Evolutionary conservation across 805 yeast species (phyloP).

Genomic region (Wickerhamomyces pijperi): DNA sequence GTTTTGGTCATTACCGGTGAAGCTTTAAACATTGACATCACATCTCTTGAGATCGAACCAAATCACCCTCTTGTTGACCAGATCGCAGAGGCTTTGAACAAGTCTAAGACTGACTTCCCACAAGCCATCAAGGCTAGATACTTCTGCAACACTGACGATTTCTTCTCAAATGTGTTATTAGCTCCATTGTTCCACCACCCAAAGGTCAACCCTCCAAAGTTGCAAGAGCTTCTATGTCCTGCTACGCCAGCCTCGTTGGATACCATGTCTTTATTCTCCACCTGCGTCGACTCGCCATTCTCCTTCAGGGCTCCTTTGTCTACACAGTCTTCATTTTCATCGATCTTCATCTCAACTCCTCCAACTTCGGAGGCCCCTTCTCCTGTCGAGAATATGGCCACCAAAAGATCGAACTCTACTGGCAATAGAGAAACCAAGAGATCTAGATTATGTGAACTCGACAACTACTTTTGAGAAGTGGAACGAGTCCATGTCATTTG

Average conservation of each 20-base stretch:
- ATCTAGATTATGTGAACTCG: background rate
- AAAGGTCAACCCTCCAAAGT: slow-evolving; percentile 13
- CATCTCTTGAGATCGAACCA: slow-evolving; percentile 14
- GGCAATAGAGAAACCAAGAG: background rate
- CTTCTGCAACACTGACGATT: slow-evolving; percentile 21
- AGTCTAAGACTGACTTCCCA: slow-evolving; percentile 19
- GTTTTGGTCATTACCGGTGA: slow-evolving; percentile 34
- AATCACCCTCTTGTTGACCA: slow-evolving; percentile 13
- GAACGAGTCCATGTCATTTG: too few species aligned
- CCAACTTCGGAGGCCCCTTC: slow-evolving; percentile 12
- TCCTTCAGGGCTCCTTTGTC: slow-evolving; percentile 6
- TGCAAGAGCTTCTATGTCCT: slow-evolving; percentile 6
- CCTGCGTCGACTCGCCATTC: slow-evolving; percentile 9
- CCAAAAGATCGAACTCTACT: background rate
- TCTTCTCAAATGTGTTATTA: slow-evolving; percentile 7
- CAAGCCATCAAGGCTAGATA: slow-evolving; percentile 34
- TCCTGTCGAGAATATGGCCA: slow-evolving; percentile 4
- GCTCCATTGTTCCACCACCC: slow-evolving; percentile 12
- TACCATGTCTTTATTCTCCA: background rate
- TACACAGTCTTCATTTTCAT: slow-evolving; percentile 10
- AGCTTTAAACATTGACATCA: slow-evolving; percentile 25
- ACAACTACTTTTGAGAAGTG: background rate
- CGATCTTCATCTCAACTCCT: slow-evolving; percentile 9
- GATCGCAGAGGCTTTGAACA: slow-evolving; percentile 11
- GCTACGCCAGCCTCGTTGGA: slow-evolving; percentile 13